Evolutionary conservation across 345 rosid species (phyloP), one percentile per base, ranked within the genome.

Genomic region (Eucalyptus caleyi): DNA sequence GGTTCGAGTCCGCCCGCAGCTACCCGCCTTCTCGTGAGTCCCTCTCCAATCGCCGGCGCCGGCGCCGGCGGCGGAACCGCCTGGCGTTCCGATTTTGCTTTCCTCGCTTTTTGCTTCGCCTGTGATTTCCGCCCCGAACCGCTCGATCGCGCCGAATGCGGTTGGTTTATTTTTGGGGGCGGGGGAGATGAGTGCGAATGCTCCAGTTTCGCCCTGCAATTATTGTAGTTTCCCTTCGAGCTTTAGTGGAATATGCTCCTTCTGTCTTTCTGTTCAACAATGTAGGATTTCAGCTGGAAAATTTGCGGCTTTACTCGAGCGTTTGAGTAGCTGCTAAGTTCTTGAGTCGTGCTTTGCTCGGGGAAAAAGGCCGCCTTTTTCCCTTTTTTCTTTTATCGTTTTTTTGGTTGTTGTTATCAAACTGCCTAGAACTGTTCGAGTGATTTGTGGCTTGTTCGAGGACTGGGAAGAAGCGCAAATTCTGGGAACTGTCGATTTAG

Each of bases 21-120:
- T 95, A 93, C 89, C 97, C 99, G 89, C 96, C 97, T 6, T 98
- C 99, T 90, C 99, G 99, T 98, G 90, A 96, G 99, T 94, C 30
- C 26, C 47, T 12, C 44, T 18, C 10, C 18, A 9, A 9, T 16
- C 32, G 69, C 69, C 69, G 69, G 4, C 16, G 69, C 69, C 69
- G 69, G 4, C 16, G 83, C 27, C 69, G 86, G 77, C 67, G 86
- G 77, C 85, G 86, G 86, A 62, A 50, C 88, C 44, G 51, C 4
- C 4, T 45, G 47, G 19, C 86, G 34, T 44, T 86, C 59, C 32
- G 32, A 30, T 88, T 60, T 32, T 24, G 30, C 62, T 80, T 47
- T 34, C 24, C 86, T 23, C 32, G 37, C 67, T 60, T 60, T 62
- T 86, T 16, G 53, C 87, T 53, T 19, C 7, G 23, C 45, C 47